These are phyloP conservation scores for Lupinus albus DNA, from an alignment of 306 rosid species.

Conservation along the genomic window DNA sequence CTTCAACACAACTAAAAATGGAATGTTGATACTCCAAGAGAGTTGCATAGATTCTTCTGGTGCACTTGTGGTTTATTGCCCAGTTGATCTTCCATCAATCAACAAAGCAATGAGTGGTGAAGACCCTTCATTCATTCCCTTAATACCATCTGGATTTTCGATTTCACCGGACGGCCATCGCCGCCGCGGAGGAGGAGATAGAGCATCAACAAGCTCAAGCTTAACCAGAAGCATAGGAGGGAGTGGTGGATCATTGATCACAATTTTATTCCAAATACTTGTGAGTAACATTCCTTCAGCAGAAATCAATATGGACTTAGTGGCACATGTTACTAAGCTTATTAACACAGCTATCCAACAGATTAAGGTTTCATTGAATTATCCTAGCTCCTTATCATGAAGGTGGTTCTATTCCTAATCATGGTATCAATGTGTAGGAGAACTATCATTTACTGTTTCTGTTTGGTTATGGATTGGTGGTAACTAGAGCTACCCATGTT, in stretches of 20 bases:
- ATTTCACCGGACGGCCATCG: no score
- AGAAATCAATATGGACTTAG: slow-evolving; percentile 83
- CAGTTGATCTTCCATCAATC: slow-evolving; percentile 76
- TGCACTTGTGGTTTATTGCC: slow-evolving; percentile 79
- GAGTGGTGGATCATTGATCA: slow-evolving; percentile 62
- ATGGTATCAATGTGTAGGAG: slow-evolving; percentile 45
- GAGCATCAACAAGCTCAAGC: slow-evolving; percentile 37
- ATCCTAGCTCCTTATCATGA: slow-evolving; percentile 64
- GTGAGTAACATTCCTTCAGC: slow-evolving; percentile 82
- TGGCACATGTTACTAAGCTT: slow-evolving; percentile 75
- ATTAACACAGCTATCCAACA: slow-evolving; percentile 82
- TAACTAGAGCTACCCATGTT: slow-evolving; percentile 35
- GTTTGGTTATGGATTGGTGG: slow-evolving; percentile 32
- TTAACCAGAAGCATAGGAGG: slow-evolving; percentile 35
- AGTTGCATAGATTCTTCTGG: slow-evolving; percentile 88
- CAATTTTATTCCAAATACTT: slow-evolving; percentile 82
- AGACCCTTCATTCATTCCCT: slow-evolving; percentile 51
- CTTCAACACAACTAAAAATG: slow-evolving; percentile 14
- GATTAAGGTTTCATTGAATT: slow-evolving; percentile 81
- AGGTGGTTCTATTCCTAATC: slow-evolving; percentile 28
- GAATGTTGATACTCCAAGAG: slow-evolving; percentile 88
- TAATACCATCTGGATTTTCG: slow-evolving; percentile 83
- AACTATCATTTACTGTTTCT: slow-evolving; percentile 57
- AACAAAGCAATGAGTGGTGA: slow-evolving; percentile 93
- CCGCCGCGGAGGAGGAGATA: not conserved